Conservation (phyloP, 2,329 filamentous ascomycete species). For the Fusarium sp. region DNA sequence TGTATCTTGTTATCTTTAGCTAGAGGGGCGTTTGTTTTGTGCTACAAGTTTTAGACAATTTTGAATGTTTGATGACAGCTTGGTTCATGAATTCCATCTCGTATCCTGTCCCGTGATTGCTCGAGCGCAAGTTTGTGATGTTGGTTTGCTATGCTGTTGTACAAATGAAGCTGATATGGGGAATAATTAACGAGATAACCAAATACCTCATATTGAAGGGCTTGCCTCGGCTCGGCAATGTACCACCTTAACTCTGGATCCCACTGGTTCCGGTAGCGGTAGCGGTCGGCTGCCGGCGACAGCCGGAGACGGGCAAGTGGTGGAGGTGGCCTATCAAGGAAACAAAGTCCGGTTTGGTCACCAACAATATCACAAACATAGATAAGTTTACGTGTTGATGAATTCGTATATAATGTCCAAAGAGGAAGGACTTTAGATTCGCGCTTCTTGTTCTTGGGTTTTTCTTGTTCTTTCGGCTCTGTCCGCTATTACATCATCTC, state of each 20-base stretch:
- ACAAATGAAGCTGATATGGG: slow-evolving; percentile 4
- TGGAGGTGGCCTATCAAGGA: slow-evolving; percentile 45
- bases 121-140: background rate
- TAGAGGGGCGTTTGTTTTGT: slow-evolving; percentile 44
- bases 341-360: slow-evolving; percentile 25
- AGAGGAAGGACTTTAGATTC: background rate
- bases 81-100: background rate
- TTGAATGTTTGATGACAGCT: slow-evolving; percentile 36
- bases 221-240: background rate
- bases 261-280: slow-evolving; percentile 5
- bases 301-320: slow-evolving; percentile 33
- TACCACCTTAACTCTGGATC: background rate
- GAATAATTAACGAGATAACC: slow-evolving; percentile 27
- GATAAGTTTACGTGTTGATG: slow-evolving; percentile 19
- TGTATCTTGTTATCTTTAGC: slow-evolving; percentile 43
- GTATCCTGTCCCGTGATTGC: background rate
- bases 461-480: background rate
- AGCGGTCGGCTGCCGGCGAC: slow-evolving; percentile 46
- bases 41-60: slow-evolving; percentile 38
- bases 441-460: background rate
- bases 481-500: slow-evolving; percentile 14
- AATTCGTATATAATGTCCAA: slow-evolving; percentile 23
- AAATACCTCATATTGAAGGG: background rate
- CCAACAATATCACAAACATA: slow-evolving; percentile 14
- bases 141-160: background rate